Evolutionary conservation across 2,329 filamentous ascomycete species (phyloP), one percentile per base, ranked within the genome.

Genomic region (Drechslerella stenobrocha): DNA sequence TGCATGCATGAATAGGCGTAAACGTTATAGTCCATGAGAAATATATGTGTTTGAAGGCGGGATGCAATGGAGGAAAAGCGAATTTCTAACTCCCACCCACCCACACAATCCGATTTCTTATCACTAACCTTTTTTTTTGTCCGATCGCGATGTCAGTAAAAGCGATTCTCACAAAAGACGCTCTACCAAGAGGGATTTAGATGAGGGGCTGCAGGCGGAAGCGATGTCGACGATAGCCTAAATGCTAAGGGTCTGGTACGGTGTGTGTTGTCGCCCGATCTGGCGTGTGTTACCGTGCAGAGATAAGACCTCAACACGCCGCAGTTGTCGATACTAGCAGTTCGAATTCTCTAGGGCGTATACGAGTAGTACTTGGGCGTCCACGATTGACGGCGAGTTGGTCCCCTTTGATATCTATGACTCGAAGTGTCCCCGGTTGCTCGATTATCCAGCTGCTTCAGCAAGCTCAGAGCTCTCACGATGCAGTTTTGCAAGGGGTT

Each of bases 241-340:
- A 53, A 64, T 51, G 35, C 20, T 44, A 24, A 46, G 23, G 45
- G 26, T 56, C 26, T 45, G 37, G 52, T 24, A 42, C 7, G 34
- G 40, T 30, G 45, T 67, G 50, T 45, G 63, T 67, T 60, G 56
- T 59, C 61, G 53, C 48, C 48, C 44, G 52, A 15, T 23, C 26
- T 57, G 34, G 26, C 18, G 20, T 48, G 53, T 66, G 50, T 45
- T 50, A 59, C 53, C 30, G 15, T 34, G 46, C 28, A 30, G 28
- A 66, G 60, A 66, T 66, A 66, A 66, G 60, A 44, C 60, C 60
- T n/a, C n/a, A n/a, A n/a, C n/a, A n/a, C n/a, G n/a, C n/a, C n/a
- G n/a, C n/a, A n/a, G n/a, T n/a, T n/a, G n/a, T n/a, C n/a, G n/a
- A n/a, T n/a, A n/a, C n/a, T n/a, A n/a, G n/a, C n/a, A n/a, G n/a